A percentile compares a stretch with the other conserved stretches of the same genome.
Conservation (phyloP, 2,329 filamentous ascomycete species). For the Ophiostoma populinum region DNA sequence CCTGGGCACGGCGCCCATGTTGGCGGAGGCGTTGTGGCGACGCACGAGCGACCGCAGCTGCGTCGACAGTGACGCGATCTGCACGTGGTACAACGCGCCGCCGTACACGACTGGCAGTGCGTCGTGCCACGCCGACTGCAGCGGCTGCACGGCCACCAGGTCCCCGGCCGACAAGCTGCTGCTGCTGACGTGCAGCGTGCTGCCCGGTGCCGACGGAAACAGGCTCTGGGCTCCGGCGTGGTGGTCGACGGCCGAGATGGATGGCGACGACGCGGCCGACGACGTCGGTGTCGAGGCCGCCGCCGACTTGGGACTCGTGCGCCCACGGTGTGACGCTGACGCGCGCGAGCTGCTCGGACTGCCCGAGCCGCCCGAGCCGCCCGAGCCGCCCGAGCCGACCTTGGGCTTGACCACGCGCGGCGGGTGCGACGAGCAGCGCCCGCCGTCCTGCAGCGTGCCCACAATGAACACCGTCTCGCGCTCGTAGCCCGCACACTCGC, state of each 20-base stretch:
- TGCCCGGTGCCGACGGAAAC: slow-evolving; percentile 1
- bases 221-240: background rate
- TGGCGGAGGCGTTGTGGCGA: slow-evolving; percentile 10
- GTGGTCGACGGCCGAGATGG: background rate
- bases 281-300: slow-evolving; percentile 1
- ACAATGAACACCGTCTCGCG: slow-evolving; percentile 46
- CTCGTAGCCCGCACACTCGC: slow-evolving; percentile 44
- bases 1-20: slow-evolving; percentile 5
- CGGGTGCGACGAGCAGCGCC: slow-evolving; percentile 39
- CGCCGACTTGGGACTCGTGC: background rate
- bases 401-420: slow-evolving; percentile 27
- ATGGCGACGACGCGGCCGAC: slow-evolving; percentile 3
- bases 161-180: too few species aligned
- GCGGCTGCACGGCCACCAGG: slow-evolving; percentile 22
- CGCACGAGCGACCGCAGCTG: slow-evolving; percentile 21
- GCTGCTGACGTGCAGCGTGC: too few species aligned
- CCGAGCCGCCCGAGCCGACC: slow-evolving; percentile 10
- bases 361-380: slow-evolving; percentile 7
- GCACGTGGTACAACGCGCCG: slow-evolving; percentile 21
- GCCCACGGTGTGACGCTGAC: slow-evolving; percentile 1
- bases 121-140: slow-evolving; percentile 34
- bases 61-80: slow-evolving; percentile 29
- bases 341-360: background rate
- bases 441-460: slow-evolving; percentile 35
- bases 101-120: slow-evolving; percentile 23